Evolutionary conservation across 2,329 filamentous ascomycete species (phyloP).

Genomic region (Claviceps lovelessii): DNA sequence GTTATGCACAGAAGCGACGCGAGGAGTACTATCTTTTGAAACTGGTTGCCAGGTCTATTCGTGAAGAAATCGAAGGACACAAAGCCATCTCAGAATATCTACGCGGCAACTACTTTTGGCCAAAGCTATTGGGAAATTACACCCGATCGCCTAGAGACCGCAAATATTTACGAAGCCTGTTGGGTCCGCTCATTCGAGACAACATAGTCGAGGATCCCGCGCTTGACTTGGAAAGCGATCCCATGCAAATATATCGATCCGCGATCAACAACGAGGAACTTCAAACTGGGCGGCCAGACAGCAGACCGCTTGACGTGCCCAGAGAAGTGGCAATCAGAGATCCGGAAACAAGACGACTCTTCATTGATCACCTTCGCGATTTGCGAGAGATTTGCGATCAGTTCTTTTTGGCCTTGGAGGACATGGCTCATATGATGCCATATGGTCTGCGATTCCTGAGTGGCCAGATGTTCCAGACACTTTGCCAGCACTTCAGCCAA

Average conservation of each 20-base stretch:
- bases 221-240: constrained; percentile 89
- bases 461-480: constrained; percentile 67
- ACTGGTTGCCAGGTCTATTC: constrained; percentile 66
- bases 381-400: constrained; percentile 89
- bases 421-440: constrained; percentile 74
- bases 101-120: constrained; percentile 86
- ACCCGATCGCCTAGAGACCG: constrained; percentile 81
- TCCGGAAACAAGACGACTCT: constrained; percentile 77
- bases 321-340: constrained; percentile 93
- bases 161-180: constrained; percentile 76
- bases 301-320: constrained; percentile 68
- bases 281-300: constrained; percentile 72
- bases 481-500: constrained; percentile 62
- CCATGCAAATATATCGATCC: constrained; percentile 90
- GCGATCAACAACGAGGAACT: constrained; percentile 96
- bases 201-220: constrained; percentile 87
- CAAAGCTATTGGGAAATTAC: constrained; percentile 73
- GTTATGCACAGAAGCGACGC: constrained; percentile 88
- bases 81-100: constrained; percentile 67
- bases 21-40: constrained; percentile 96
- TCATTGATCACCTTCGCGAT: constrained; percentile 88
- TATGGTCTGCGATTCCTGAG: constrained; percentile 84
- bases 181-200: constrained; percentile 74
- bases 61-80: constrained; percentile 70
- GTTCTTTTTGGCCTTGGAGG: constrained; percentile 69